Evolutionary conservation across 192 early-diverging fungal genomes (phyloP).

Genomic region (Backusella liffmaniae): DNA sequence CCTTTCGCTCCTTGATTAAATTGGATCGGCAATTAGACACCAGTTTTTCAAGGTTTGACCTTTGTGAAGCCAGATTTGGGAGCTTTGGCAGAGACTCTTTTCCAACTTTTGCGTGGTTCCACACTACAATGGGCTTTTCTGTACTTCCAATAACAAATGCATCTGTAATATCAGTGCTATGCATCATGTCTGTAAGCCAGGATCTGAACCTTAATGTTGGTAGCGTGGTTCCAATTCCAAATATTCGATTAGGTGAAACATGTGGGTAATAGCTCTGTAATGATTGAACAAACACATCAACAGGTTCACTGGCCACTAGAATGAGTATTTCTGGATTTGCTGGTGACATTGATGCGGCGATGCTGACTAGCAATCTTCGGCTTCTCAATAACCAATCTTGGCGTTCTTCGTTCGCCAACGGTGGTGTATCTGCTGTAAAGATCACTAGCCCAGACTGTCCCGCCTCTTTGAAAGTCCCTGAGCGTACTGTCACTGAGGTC

Average conservation of each 20-base stretch:
- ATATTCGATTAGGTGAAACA: neutral
- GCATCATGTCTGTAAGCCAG: neutral
- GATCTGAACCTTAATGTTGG: neutral
- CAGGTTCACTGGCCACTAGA: neutral
- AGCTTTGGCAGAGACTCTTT: neutral
- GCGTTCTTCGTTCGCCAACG: neutral
- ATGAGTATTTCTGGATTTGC: neutral
- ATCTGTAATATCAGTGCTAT: neutral
- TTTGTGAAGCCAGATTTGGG: neutral
- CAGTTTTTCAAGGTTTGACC: neutral
- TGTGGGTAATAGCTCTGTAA: neutral
- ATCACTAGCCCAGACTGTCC: slow-evolving; percentile 81
- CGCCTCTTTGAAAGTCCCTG: slow-evolving; percentile 62
- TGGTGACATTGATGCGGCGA: neutral
- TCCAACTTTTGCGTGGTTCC: neutral
- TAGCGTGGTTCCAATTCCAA: slow-evolving; percentile 5
- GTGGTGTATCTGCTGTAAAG: slow-evolving; percentile 71
- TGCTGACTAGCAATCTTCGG: neutral
- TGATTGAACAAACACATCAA: neutral
- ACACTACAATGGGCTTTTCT: neutral
- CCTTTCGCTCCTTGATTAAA: neutral
- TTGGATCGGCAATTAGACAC: neutral
- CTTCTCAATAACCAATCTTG: neutral
- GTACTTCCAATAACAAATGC: neutral
- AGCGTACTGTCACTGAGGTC: slow-evolving; percentile 55